Conservation (phyloP, 1,139 yeast species). For the Pichia cactophila region DNA sequence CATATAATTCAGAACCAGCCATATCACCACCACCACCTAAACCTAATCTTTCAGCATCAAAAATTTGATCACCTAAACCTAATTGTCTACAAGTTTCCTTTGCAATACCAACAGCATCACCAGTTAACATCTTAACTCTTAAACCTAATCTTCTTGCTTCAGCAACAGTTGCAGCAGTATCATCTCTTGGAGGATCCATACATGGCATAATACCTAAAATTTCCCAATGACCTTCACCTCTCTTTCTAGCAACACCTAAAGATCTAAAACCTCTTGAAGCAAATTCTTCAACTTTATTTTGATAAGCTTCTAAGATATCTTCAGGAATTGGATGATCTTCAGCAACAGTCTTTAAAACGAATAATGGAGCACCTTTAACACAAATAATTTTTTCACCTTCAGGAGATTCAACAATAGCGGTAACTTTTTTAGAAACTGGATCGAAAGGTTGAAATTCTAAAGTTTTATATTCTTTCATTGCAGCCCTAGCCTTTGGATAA, state of each 20-base stretch:
- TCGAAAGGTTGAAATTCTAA: conserved; percentile 95
- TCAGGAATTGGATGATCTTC: conserved; percentile 96
- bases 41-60: conserved; percentile 91
- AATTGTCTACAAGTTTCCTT: conserved; percentile 98
- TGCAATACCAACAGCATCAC: conserved; percentile 99
- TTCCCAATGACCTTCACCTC: conserved; percentile 99
- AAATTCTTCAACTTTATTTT: conserved; percentile 94
- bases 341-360: conserved; percentile 91
- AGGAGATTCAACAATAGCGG: conserved; percentile 90
- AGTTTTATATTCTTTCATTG: conserved; percentile 92
- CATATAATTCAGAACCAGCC: conserved; percentile 95
- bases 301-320: conserved; percentile 90
- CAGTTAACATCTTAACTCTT: conserved; percentile 96
- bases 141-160: conserved; percentile 93
- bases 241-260: conserved; percentile 97
- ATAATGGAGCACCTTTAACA: conserved; percentile 97
- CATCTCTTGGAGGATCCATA: conserved; percentile 99
- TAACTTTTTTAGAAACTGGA: conserved; percentile 95
- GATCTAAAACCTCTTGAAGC: conserved; percentile 99
- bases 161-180: conserved; percentile 90
- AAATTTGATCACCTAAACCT: conserved; percentile 94
- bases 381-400: conserved; percentile 94
- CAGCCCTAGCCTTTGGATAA: conserved; percentile 93
- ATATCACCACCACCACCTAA: conserved; percentile 93
- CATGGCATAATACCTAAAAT: conserved; percentile 97